phyloP scores from a whole-genome alignment of 2,329 filamentous ascomycete genomes.

The Fusarium udum region DNA sequence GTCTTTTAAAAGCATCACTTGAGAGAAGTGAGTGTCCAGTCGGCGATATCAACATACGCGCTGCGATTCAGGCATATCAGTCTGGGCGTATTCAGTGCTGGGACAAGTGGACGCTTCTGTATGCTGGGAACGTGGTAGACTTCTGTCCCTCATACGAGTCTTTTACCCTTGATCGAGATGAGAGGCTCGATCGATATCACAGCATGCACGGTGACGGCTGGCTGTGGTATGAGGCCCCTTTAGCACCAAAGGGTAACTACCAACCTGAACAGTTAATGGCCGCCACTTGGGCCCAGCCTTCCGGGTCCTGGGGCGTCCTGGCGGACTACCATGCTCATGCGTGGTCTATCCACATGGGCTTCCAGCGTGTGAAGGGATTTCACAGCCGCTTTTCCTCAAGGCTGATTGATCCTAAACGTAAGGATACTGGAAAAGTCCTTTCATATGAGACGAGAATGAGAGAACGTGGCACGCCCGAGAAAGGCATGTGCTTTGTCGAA shows the following conservation, averaged over 20 bases:
- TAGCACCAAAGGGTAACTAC: slow-evolving; percentile 20
- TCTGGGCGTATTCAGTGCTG: slow-evolving; percentile 35
- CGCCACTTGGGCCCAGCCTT: slow-evolving; percentile 40
- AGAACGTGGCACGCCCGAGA: background rate
- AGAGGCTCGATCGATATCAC: slow-evolving; percentile 38
- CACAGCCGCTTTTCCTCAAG: slow-evolving; percentile 23
- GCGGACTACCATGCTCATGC: background rate
- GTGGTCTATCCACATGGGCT: slow-evolving; percentile 43
- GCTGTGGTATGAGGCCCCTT: slow-evolving; percentile 42
- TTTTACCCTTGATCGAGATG: slow-evolving; percentile 36
- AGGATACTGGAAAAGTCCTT: slow-evolving; percentile 20
- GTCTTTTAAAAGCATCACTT: slow-evolving; percentile 12
- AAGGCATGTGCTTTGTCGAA: slow-evolving; percentile 6
- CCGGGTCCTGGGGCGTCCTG: background rate
- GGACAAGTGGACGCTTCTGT: slow-evolving; percentile 40
- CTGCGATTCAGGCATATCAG: slow-evolving; percentile 35
- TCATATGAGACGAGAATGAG: slow-evolving; percentile 25
- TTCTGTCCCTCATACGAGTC: slow-evolving; percentile 37
- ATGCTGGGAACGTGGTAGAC: slow-evolving; percentile 36
- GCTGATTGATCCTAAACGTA: background rate
- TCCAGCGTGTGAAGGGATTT: slow-evolving; percentile 36
- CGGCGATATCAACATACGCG: slow-evolving; percentile 29
- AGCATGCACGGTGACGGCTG: slow-evolving; percentile 37
- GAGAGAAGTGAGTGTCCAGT: slow-evolving; percentile 10
- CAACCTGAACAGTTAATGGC: slow-evolving; percentile 34